Evolutionary conservation across 2,329 filamentous ascomycete species (phyloP), one percentile per base, ranked within the genome.

Genomic region (Ophioceras dolichostomum): DNA sequence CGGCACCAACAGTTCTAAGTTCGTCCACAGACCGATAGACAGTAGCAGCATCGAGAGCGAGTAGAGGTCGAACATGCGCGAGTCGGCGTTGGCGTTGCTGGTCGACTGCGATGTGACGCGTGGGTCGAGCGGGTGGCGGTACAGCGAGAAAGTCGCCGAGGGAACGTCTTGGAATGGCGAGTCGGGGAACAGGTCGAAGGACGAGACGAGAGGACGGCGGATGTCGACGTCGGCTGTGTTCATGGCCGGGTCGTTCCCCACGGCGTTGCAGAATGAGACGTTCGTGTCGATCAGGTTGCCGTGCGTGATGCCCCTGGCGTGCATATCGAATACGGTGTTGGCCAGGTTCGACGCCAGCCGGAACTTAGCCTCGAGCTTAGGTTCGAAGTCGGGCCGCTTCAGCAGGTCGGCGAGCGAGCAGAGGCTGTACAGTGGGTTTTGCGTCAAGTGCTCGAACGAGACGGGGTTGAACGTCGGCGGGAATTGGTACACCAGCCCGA

Each of bases 11-110:
- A 65, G 61, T 38, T 75, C 71, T 0, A 86, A 63, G 10, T 74
- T 77, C 4, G 72, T 75, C 83, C 83, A 89, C 8, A 88, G 58
- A 6, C 83, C 83, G 37, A 88, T 75, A 6, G 83, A 83, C 3
- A 87, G 62, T 1, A 89, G 65, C 4, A 86, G 60, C 59, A 86
- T 72, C 14, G 80, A 80, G 2, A 89, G 63, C 6, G 80, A 78
- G 52, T 86, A 86, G 2, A 88, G 60, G 42, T 88, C 83, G 22
- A 76, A 59, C 1, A 73, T 67, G 28, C 74, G 71, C 29, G 68
- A 69, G 38, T 77, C 72, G 1, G 68, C 61, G 5, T 65, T 66
- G 30, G 60, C 61, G 4, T 57, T 49, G 9, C 73, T 51, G 0
- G 67, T 65, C 0, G 70, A 70, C 17, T 65, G 56, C 4, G 61